Base-by-base conservation (phyloP, 129 eudicot species). In the Tagetes erecta region DNA sequence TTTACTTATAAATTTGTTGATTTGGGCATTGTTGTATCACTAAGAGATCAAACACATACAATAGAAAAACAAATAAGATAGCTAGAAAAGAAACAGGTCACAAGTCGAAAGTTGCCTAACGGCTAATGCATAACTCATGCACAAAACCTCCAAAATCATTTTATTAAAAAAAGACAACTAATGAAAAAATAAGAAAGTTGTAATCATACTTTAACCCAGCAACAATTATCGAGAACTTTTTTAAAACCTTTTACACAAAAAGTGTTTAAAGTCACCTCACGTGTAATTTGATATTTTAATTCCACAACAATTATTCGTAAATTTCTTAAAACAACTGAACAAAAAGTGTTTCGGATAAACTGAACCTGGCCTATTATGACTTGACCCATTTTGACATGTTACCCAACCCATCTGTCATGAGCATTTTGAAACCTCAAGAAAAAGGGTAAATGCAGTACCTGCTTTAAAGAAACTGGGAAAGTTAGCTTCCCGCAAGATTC, bases 401-500 rank as follows among this genome's bases (percentile, higher is more conserved):
- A n/a, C 27, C 14, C 12, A 14, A 52, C 6, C 50, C 31, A 58
- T 20, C 9, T 33, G 11, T 1, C 75, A 12, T 2, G 27, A 42
- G 35, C 44, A 44, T 47, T 46, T 46, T 71, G 38, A 37, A 37
- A 53, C 20, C 60, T 9, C 44, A 38, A 49, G 59, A 2, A 58
- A 70, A 36, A 72, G 62, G 13, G 45, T 38, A 41, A 3, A 53
- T 84, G 88, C 97, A 3, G 47, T 84, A 91, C 97, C 97, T 91
- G 96, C 85, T 91, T 91, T 60, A 91, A 77, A 1, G 97, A 91
- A 72, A 91, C 92, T 6, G 97, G 96, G 59, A 91, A 91, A 71
- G 97, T 91, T 53, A 91, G 86, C 80, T 91, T 91, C 53, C 97
- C 97, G 73, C 90, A 88, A 35, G 85, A 80, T 63, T 91, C 97